Base-by-base conservation (phyloP, 225 moss, liverwort and hornwort genomes). In the Asterella californica region DNA sequence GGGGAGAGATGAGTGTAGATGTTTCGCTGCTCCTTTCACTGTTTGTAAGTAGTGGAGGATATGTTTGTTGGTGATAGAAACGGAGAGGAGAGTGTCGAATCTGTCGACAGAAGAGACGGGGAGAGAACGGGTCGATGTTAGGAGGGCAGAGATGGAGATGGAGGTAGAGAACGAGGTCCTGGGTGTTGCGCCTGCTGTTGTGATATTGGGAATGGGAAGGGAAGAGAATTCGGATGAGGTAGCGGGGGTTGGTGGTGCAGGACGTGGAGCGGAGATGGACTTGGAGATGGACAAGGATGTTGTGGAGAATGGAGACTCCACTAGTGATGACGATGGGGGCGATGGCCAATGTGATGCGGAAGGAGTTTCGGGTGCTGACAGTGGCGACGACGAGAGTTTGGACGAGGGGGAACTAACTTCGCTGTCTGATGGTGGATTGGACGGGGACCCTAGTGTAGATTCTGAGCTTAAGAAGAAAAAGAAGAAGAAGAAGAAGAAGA, bases 401-500 rank as follows among this genome's bases (percentile, higher is more conserved):
- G 82, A 82, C 38, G 82, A 85, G 48, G n/a, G 74, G 2, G 71
- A 82, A 46, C 24, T 76, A 29, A 19, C 46, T 33, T 82, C 79
- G 18, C 57, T 0, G 37, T 49, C 63, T 8, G 52, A 72, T 6
- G 75, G 30, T 70, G 81, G 38, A 15, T 10, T 36, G 36, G 79
- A 82, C 4, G 82, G 24, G 45, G 79, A 79, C 17, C 33, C 70
- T 50, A 18, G 47, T 32, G 49, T 19, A 24, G 79, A 82, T 76
- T 46, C 61, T 67, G 79, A 82, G 50, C 79, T 76, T 15, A 79
- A 63, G 53, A 85, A 77, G 76, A 77, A 62, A 48, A 82, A 82
- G 55, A 82, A 85, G 72, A 82, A 81, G 69, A 85, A 82, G 79
- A 82, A 82, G 21, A 85, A 82, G 61, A 85, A 85, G 79, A 81